Base-by-base conservation (phyloP, 148 eudicot genomes). In the Tetragonia tetragonoides region DNA sequence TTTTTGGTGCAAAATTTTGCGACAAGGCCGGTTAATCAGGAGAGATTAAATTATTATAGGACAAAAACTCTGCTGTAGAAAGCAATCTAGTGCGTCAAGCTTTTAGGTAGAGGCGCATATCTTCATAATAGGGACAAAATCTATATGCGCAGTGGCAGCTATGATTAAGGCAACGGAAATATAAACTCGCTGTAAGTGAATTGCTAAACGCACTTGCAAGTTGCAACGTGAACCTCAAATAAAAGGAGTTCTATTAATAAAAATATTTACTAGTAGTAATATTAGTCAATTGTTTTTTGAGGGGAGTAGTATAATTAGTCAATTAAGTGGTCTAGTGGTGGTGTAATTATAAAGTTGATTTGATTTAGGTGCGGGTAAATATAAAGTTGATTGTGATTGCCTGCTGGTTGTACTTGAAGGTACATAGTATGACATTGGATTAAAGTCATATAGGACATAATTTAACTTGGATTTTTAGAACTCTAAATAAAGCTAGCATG, bases 361-460 rank as follows among this genome's bases (percentile, higher is more conserved):
- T 28, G 34, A 28, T 28, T 28, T 28, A 28, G 34, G 34, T 28
- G 34, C 34, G 34, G 34, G 59, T 59, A 56, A 61, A 8, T 49
- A n/a, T 61, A 70, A 78, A 78, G 81, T 46, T 68, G 61, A 70
- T 77, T 7, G 20, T 60, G 68, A 77, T 51, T 5, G 6, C 4
- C 4, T 12, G n/a, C 24, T 40, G n/a, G 66, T 3, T 79, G 77
- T 79, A 79, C 81, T 79, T 79, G 77, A 23, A 73, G 66, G 81
- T 79, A 79, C 77, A 51, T 69, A 34, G 4, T n/a, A 14, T 64
- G 46, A 65, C 70, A 41, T 39, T 18, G 44, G 37, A 68, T 41
- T 18, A 66, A 66, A 66, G 46, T 66, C 70, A 39, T 3, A 57
- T 17, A 57, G 21, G 3, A 6, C 21, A 57, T 17, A 16, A 57